Conservation (phyloP, 1,284 basidiomycete species). For the Tremellales sp. region DNA sequence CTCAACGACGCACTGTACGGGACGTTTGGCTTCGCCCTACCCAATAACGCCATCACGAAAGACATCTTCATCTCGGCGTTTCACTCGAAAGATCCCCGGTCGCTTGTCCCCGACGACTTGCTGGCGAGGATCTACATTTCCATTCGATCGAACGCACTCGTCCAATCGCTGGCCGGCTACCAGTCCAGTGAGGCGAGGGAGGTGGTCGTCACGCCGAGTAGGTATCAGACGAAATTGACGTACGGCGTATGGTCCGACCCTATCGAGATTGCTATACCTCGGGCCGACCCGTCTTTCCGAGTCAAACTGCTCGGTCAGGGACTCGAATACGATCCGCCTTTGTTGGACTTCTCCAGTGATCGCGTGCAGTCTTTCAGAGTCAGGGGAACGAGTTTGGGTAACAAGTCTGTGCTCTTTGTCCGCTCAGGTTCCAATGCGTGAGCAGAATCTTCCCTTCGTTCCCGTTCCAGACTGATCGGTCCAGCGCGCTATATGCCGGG, state of each 20-base stretch:
- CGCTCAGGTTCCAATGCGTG: slow-evolving; percentile 71
- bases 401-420: slow-evolving; percentile 72
- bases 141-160: slow-evolving; percentile 65
- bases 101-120: slow-evolving; percentile 65
- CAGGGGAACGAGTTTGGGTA: slow-evolving; percentile 73
- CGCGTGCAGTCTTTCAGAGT: slow-evolving; percentile 80
- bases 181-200: slow-evolving; percentile 20
- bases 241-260: slow-evolving; percentile 80
- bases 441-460: slow-evolving; percentile 14
- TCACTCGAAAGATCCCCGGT: slow-evolving; percentile 64
- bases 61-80: slow-evolving; percentile 77
- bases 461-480: not conserved
- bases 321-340: slow-evolving; percentile 75
- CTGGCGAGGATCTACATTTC: slow-evolving; percentile 73
- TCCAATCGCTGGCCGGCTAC: slow-evolving; percentile 60
- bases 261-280: slow-evolving; percentile 74
- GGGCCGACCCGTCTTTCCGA: slow-evolving; percentile 68
- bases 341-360: slow-evolving; percentile 69
- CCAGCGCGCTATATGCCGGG: slow-evolving; percentile 64
- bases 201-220: slow-evolving; percentile 63
- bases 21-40: slow-evolving; percentile 56
- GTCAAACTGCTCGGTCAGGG: slow-evolving; percentile 82
- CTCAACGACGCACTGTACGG: slow-evolving; percentile 46
- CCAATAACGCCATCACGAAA: slow-evolving; percentile 61
- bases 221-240: slow-evolving; percentile 69